phyloP scores from a whole-genome alignment of 768 basidiomycete species.

The Suillus spraguei region DNA sequence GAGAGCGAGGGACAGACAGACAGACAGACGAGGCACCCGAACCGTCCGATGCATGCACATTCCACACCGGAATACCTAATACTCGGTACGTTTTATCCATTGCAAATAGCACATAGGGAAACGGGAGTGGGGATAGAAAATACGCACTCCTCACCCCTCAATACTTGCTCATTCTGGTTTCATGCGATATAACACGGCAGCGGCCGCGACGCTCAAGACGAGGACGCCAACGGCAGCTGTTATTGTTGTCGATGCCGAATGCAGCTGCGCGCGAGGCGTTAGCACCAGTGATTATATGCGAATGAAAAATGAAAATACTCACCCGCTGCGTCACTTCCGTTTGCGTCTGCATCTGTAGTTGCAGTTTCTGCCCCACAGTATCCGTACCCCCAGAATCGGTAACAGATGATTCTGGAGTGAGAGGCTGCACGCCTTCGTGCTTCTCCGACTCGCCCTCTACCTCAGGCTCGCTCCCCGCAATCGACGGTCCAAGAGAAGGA shows the following conservation, averaged over 20 bases:
- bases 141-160: constrained; percentile 5
- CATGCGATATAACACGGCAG: constrained; percentile 74
- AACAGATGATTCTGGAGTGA: constrained; percentile 33
- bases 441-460: constrained; percentile 21
- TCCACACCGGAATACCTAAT: neutral
- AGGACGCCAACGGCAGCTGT: constrained; percentile 65
- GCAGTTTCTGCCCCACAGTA: neutral
- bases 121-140: neutral
- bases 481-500: constrained; percentile 27
- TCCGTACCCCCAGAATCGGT: constrained; percentile 25
- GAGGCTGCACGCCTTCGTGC: constrained; percentile 23
- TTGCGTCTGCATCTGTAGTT: constrained; percentile 3
- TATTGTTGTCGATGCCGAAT: constrained; percentile 31
- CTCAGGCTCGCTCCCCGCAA: constrained; percentile 33
- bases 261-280: constrained; percentile 21
- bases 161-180: constrained; percentile 40
- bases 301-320: constrained; percentile 25
- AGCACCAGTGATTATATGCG: constrained; percentile 13
- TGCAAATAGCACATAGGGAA: constrained; percentile 10
- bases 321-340: constrained; percentile 28
- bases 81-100: constrained; percentile 4
- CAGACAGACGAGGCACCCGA: neutral
- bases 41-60: constrained; percentile 10
- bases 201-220: constrained; percentile 67
- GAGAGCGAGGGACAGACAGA: constrained; percentile 1